Evolutionary conservation across 2,329 filamentous ascomycete species (phyloP), one percentile per base, ranked within the genome.

Genomic region (Tolypocladium cylindrosporum): DNA sequence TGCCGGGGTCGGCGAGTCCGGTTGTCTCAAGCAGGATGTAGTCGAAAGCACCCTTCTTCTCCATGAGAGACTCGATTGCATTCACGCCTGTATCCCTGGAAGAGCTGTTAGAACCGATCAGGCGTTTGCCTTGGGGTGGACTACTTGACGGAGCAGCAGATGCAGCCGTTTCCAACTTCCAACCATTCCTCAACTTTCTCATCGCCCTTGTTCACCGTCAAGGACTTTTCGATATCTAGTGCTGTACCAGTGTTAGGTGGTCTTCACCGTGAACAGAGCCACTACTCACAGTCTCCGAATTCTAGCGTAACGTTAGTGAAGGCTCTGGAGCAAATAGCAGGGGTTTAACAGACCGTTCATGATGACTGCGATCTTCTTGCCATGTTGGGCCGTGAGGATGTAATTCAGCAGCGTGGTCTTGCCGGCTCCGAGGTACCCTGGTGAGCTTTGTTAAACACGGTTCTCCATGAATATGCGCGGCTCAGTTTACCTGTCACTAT

Each of bases 11-110:
- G 5, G 94, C 94, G 7, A 99, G 81, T 0, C 94, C 94, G 0
- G 94, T 97, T 0, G 94, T 99, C 72, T 99, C 94, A 1, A 99
- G 85, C 2, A 99, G 82, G 63, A 99, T 97, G 75, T 97, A 99
- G 75, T 99, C 94, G 69, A 99, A 99, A 5, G 87, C 87, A 55
- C 93, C 93, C 63, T 90, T 90, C 67, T 91, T 91, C 62, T 92
- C 90, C 90, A 99, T 97, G 3, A 99, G 78, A 1, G 90, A 90
- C 75, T 99, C 94, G 57, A 99, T 96, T 41, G 94, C 94, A 64
- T 90, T 90, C 42, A 99, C 93, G 14, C 94, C 94, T 0, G 88
- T 86, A 71, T 99, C 94, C 75, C 89, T 92, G 52, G 0, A 40
- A 6, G 14, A 56, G 45, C 51, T 48, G 39, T 50, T 13, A 55